Evolutionary conservation across 108 stramenopile genomes (phyloP).

Genomic region (Cyclotella kingstonii): DNA sequence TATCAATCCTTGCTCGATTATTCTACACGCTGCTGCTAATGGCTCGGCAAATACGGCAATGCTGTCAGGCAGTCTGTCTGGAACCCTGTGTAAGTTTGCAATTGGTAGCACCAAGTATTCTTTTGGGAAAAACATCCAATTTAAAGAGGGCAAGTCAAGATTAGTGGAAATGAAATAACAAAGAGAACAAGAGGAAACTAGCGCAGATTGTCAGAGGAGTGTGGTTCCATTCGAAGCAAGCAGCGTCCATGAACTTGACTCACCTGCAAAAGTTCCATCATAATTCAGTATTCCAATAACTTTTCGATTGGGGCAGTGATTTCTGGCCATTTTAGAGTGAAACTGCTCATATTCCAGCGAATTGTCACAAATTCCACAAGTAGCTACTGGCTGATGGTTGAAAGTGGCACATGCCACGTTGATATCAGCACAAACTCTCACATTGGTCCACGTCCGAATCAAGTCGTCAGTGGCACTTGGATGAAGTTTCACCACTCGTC

Average conservation of each 20-base stretch:
- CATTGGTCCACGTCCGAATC: conserved; percentile 38
- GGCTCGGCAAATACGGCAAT: conserved; percentile 78
- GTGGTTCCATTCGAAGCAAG: too few species aligned
- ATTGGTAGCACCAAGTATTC: conserved; percentile 70
- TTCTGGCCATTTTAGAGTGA: conserved; percentile 44
- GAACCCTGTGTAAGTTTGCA: conserved; percentile 66
- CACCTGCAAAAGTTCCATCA: conserved; percentile 63
- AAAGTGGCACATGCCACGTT: conserved; percentile 58
- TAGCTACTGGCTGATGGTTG: background rate
- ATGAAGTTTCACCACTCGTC: conserved; percentile 46
- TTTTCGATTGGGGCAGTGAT: conserved; percentile 75
- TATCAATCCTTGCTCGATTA: conserved; percentile 64
- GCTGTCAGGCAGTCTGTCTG: conserved; percentile 48
- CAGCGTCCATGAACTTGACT: background rate
- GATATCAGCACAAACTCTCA: conserved; percentile 73
- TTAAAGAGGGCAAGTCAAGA: too few species aligned
- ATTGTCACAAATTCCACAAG: conserved; percentile 53
- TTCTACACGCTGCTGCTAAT: conserved; percentile 78
- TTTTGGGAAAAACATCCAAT: background rate
- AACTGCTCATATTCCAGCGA: conserved; percentile 13
- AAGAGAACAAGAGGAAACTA: too few species aligned
- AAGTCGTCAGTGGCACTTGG: conserved; percentile 12
- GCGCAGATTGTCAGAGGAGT: too few species aligned
- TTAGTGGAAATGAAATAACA: too few species aligned
- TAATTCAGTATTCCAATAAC: conserved; percentile 73